Percentiles rank a stretch among this genome's conserved stretches.
phyloP scores from a whole-genome alignment of 1,284 basidiomycete species.

The Ceratobasidium sp. region DNA sequence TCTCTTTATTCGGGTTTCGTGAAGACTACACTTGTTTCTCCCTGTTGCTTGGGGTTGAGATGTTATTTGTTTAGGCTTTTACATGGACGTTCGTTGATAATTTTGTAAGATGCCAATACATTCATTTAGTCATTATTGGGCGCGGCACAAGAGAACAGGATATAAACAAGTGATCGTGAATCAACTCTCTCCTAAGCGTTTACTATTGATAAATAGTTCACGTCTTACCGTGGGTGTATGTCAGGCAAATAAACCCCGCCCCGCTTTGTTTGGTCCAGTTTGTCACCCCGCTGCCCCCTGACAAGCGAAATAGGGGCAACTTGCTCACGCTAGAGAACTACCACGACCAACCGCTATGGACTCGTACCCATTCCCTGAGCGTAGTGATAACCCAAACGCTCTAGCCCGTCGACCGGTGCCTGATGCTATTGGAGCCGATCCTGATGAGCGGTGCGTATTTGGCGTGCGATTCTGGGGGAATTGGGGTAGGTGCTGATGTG shows the following conservation, averaged over 20 bases:
- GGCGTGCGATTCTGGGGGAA: neutral
- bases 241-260: too few relatives aligned
- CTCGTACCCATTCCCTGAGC: neutral
- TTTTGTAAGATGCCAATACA: slow-evolving; percentile 18
- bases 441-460: slow-evolving; percentile 15
- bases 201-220: too few relatives aligned
- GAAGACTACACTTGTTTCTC: neutral
- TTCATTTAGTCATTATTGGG: slow-evolving; percentile 1
- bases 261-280: neutral
- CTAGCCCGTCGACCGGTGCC: neutral
- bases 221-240: too few relatives aligned
- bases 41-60: neutral
- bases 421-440: slow-evolving; percentile 20
- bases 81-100: neutral
- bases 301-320: too few relatives aligned
- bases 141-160: too few relatives aligned
- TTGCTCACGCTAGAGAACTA: too few relatives aligned
- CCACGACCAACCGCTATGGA: neutral
- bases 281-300: too few relatives aligned
- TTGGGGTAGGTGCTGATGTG: too few relatives aligned
- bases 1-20: neutral
- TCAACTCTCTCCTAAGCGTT: too few relatives aligned
- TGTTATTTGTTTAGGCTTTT: too few relatives aligned
- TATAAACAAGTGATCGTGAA: too few relatives aligned
- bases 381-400: neutral